Evolutionary conservation across 257 asterid genomes (phyloP), one percentile per base, ranked within the genome.

Genomic region (Jasminum sambac): DNA sequence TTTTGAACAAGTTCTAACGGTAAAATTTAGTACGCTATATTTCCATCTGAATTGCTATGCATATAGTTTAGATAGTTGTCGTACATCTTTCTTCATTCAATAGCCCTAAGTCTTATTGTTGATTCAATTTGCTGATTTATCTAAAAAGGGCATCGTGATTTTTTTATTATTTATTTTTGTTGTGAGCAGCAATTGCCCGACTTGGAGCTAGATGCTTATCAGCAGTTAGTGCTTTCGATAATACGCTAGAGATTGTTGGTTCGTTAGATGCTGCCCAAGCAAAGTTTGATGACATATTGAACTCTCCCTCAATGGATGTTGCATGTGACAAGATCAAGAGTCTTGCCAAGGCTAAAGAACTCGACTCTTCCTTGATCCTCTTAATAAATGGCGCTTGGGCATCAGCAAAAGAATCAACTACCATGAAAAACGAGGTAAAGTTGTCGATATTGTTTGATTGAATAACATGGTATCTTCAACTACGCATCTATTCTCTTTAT

Each of bases 321-420:
- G 96, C 98, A 37, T 92, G 98, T 74, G 98, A 93, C 63, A 93
- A 89, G 82, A 89, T 93, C 48, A 90, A 84, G 81, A 87, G 87
- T 77, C 86, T 93, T 52, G 91, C 98, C 76, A 93, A 90, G 82
- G 80, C 86, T 46, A 90, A 90, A 73, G 96, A 86, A 81, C 97
- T 93, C 1, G 97, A 90, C 74, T 90, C 98, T 67, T 90, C 98
- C 37, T 81, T 93, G 84, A 91, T 88, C 75, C 82, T 93, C 43
- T 78, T 93, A 89, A 89, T 93, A 72, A 93, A 89, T 74, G 84
- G 97, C 63, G 92, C 98, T 75, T 93, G 93, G 93, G 91, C 97
- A 64, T 82, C 96, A 2, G 94, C 98, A 69, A 90, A 84, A 79
- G 95, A 90, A 66, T 90, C 98, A 3, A 30, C 89, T 46, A 87